Evolutionary conservation across 2,329 filamentous ascomycete genomes (phyloP).

Genomic region (Aspergillus ochraceoroseus): DNA sequence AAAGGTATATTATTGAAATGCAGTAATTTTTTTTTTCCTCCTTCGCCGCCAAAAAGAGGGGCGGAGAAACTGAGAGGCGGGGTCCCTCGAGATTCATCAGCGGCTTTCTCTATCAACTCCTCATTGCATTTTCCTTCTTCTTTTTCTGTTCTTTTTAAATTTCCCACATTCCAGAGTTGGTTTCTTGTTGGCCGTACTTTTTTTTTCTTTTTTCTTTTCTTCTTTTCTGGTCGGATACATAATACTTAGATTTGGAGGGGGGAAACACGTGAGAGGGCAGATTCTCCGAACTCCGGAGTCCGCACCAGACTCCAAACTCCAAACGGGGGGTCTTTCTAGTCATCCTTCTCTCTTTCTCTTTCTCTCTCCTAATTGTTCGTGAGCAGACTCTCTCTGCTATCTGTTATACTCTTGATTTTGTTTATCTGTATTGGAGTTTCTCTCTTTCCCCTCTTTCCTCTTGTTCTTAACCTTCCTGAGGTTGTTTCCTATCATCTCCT

Average conservation of each 20-base stretch:
- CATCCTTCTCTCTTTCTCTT: slow-evolving; percentile 16
- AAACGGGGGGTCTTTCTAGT: too few relatives aligned
- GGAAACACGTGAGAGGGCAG: slow-evolving; percentile 25
- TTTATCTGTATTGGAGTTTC: neutral
- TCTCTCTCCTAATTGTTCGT: slow-evolving; percentile 8
- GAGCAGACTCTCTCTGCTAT: slow-evolving; percentile 8
- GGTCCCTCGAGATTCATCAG: too few relatives aligned
- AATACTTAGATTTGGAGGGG: slow-evolving; percentile 8
- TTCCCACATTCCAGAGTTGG: slow-evolving; percentile 1
- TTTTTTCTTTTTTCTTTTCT: slow-evolving; percentile 27
- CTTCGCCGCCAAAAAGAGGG: neutral
- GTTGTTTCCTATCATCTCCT: slow-evolving; percentile 5
- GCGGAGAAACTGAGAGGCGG: neutral
- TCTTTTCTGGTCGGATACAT: slow-evolving; percentile 10
- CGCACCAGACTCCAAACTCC: too few relatives aligned
- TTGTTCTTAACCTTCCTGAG: neutral
- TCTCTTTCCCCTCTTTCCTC: slow-evolving; percentile 6
- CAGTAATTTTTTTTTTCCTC: too few relatives aligned
- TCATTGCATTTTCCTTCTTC: slow-evolving; percentile 1
- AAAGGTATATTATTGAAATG: too few relatives aligned
- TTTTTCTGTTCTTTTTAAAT: slow-evolving; percentile 1
- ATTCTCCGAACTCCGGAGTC: slow-evolving; percentile 29
- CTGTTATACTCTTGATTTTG: slow-evolving; percentile 9
- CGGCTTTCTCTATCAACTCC: slow-evolving; percentile 57
- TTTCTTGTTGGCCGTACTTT: slow-evolving; percentile 18